Base-by-base conservation (phyloP, 1,139 yeast genomes). In the Hansenula anomala region DNA sequence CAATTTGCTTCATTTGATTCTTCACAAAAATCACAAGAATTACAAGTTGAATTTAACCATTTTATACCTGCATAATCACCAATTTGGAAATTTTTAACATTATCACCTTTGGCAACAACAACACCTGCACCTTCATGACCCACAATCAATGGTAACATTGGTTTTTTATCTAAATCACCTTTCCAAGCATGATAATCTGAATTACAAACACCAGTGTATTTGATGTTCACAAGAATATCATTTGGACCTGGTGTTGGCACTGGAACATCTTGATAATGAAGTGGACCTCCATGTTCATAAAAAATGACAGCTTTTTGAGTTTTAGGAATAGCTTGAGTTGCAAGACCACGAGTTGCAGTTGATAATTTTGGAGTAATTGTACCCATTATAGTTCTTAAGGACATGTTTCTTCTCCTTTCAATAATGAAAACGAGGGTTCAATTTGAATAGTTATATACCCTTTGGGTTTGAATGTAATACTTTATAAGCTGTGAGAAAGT, bases 91-190 rank as follows among this genome's bases (percentile, higher is more conserved):
- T 76, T 77, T 33, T 56, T 65, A 41, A 76, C 82, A 48, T 69
- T 67, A 27, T 61, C 63, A 43, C 82, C 82, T 55, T 69, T 58
- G 34, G 67, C 81, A 37, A 77, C 82, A 46, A 77, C 81, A 16
- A 68, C 73, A 56, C 83, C 83, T 19, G 81, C 81, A 61, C 83
- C 83, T 61, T 77, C 83, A 57, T 77, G 83, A 49, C 83, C 83
- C 42, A 75, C 75, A 20, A 70, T 74, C 42, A 70, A 61, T 16
- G 75, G 74, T 48, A 69, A 64, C 50, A 68, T 69, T 47, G 71
- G 64, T 31, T 37, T 60, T 47, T 68, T 58, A 34, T 73, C 73
- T 73, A 73, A 66, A 51, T 69, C 73, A 48, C 73, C 73, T 51
- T 67, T 64, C 71, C 72, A 69, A 35, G 73, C 74, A 51, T 69